These are phyloP conservation scores for Datura wrightii DNA, from an alignment of 257 asterid species.

Conservation along the genomic window DNA sequence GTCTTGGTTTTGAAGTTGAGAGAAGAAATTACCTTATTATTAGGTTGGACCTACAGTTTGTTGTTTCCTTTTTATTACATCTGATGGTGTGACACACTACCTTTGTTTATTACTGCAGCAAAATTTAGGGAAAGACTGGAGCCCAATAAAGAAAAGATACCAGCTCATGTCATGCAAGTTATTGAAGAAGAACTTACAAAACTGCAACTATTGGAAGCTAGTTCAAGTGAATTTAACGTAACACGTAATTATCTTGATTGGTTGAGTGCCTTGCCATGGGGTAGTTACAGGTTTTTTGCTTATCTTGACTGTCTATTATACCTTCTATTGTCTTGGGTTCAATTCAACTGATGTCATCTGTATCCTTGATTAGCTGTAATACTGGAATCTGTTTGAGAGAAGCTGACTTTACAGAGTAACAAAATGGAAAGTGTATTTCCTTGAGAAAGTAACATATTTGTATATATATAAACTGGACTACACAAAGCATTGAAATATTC, in stretches of 20 bases:
- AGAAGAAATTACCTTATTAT: constrained; percentile 22
- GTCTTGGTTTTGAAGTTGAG: constrained; percentile 23
- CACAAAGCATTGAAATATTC: not conserved
- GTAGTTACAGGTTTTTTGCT: constrained; percentile 81
- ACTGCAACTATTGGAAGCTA: constrained; percentile 90
- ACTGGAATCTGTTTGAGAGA: constrained; percentile 18
- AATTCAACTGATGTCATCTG: not conserved
- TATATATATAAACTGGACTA: constrained; percentile 10
- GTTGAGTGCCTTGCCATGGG: constrained; percentile 99
- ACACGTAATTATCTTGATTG: constrained; percentile 99
- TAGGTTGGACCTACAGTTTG: not conserved
- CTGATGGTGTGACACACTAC: not conserved
- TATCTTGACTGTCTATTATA: not conserved
- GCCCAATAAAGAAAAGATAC: constrained; percentile 89
- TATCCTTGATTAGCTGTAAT: constrained; percentile 18
- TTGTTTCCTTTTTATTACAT: not conserved
- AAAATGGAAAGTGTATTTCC: not conserved
- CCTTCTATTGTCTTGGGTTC: not conserved
- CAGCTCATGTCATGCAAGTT: constrained; percentile 93
- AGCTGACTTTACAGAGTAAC: not conserved
- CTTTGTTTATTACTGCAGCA: constrained; percentile 52
- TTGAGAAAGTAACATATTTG: not conserved
- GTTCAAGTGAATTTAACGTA: constrained; percentile 98
- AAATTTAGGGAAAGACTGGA: constrained; percentile 95
- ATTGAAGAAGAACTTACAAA: constrained; percentile 96